phyloP scores from a whole-genome alignment of 129 eudicot genomes.

The Helianthus tuberosus region DNA sequence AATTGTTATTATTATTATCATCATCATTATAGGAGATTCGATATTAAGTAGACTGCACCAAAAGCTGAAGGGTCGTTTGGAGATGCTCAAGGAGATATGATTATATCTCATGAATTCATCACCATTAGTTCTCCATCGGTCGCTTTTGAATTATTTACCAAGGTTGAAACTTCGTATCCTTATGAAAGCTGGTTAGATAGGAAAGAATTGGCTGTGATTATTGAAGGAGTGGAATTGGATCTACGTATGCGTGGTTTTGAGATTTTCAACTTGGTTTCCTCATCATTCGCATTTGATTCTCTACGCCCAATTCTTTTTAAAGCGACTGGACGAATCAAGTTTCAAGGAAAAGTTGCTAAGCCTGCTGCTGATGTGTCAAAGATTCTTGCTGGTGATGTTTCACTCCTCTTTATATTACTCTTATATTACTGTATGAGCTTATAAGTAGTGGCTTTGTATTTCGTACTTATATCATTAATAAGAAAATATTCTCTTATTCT shows the following conservation, averaged over 20 bases:
- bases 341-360: conserved; percentile 84
- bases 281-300: conserved; percentile 86
- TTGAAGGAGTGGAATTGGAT: conserved; percentile 94
- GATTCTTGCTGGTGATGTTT: conserved; percentile 87
- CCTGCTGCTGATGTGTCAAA: conserved; percentile 29
- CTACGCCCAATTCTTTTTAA: conserved; percentile 82
- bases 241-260: conserved; percentile 93
- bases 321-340: conserved; percentile 94
- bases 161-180: conserved; percentile 69
- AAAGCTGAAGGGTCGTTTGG: conserved; percentile 95
- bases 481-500: too few relatives aligned
- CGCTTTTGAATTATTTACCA: conserved; percentile 81
- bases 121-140: conserved; percentile 83
- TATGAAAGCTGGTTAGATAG: conserved; percentile 46
- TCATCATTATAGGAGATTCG: conserved; percentile 75
- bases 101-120: conserved; percentile 83
- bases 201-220: conserved; percentile 56
- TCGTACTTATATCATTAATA: too few relatives aligned
- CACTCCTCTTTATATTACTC: neutral
- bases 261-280: conserved; percentile 79
- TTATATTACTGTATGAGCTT: too few relatives aligned
- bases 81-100: conserved; percentile 99
- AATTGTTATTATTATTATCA: neutral
- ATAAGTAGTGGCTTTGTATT: too few relatives aligned
- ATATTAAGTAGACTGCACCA: conserved; percentile 98